Conservation (phyloP, 331 rosid genomes). For the Quercus phellos region DNA sequence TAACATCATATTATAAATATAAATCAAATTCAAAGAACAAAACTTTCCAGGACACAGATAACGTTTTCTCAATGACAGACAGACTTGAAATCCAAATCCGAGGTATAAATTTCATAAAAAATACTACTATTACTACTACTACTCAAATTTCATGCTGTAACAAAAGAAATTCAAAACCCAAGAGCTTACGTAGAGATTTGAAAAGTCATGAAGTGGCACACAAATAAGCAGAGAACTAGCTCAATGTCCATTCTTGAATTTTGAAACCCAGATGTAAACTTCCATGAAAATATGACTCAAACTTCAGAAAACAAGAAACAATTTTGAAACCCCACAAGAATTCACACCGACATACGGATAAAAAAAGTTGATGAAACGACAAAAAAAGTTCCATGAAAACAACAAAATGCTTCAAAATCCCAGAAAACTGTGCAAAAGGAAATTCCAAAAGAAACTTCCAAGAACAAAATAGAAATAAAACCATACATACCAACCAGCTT, state of each 20-base stretch:
- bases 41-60: not conserved
- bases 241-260: not conserved
- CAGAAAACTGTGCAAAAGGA: not conserved
- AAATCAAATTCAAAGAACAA: not conserved
- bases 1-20: too few species aligned
- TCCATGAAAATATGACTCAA: not conserved
- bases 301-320: not conserved
- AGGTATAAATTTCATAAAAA: not conserved
- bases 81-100: not conserved
- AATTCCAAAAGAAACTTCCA: not conserved
- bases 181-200: not conserved
- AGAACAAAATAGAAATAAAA: not conserved
- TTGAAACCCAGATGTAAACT: not conserved
- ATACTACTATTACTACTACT: not conserved
- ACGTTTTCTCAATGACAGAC: not conserved
- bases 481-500: slow-evolving; percentile 14
- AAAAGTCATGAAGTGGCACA: not conserved
- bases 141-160: not conserved
- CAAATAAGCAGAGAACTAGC: not conserved
- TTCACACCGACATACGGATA: not conserved
- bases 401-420: slow-evolving; percentile 11
- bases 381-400: not conserved
- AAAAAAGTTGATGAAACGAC: not conserved
- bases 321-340: not conserved
- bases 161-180: not conserved